Percentiles rank a stretch among this genome's conserved stretches.
Conservation (phyloP, 2,329 filamentous ascomycete genomes). For the Aspergillus sp. region DNA sequence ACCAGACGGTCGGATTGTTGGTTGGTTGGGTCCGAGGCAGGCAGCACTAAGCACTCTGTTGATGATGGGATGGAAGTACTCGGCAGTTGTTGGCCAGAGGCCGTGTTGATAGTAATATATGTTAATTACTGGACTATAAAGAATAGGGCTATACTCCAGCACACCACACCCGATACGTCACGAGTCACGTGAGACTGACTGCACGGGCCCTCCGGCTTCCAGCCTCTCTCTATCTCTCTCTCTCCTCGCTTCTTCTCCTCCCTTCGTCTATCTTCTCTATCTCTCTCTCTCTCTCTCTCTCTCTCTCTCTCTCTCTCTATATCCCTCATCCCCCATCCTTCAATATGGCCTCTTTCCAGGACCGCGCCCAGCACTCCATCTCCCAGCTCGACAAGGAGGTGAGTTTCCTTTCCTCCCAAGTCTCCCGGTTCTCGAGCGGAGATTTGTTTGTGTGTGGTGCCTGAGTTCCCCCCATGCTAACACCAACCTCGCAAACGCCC, state of each 20-base stretch:
- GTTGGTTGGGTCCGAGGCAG: too few relatives aligned
- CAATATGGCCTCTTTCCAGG: slow-evolving; percentile 45
- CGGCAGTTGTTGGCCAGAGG: too few relatives aligned
- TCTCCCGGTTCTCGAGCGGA: too few relatives aligned
- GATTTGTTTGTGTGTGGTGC: slow-evolving; percentile 16
- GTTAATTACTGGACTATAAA: too few relatives aligned
- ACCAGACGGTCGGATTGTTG: background rate
- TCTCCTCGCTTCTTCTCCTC: slow-evolving; percentile 12
- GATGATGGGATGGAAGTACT: too few relatives aligned
- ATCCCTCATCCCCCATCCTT: background rate
- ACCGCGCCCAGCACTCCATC: slow-evolving; percentile 54
- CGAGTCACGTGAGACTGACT: slow-evolving; percentile 13
- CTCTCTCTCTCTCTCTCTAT: background rate
- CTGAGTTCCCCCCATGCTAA: slow-evolving; percentile 10
- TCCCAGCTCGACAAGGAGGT: slow-evolving; percentile 62
- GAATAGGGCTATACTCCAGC: too few relatives aligned
- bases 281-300: slow-evolving; percentile 2
- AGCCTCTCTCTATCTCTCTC: slow-evolving; percentile 9
- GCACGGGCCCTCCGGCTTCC: too few relatives aligned
- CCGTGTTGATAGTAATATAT: too few relatives aligned
- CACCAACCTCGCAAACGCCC: slow-evolving; percentile 4
- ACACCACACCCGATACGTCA: too few relatives aligned
- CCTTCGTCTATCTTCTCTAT: slow-evolving; percentile 6
- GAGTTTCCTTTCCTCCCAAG: too few relatives aligned
- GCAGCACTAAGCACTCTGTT: too few relatives aligned